Conservation (phyloP, 2,329 filamentous ascomycete species). For the Malbranchea cinnamomea region DNA sequence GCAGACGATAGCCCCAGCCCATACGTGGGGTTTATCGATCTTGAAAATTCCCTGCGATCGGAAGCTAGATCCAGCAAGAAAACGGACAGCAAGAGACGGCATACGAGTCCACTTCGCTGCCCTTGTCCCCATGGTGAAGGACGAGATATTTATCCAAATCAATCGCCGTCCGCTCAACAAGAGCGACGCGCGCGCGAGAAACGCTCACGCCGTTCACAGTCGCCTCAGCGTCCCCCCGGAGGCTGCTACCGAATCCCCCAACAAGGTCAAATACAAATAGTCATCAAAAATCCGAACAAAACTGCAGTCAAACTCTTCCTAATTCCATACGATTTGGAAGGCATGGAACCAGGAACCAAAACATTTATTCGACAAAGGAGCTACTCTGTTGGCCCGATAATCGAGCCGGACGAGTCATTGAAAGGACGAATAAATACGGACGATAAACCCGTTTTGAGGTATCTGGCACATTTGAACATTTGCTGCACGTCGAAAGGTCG, state of each 20-base stretch:
- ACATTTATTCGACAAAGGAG: conserved; percentile 91
- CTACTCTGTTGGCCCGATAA: conserved; percentile 74
- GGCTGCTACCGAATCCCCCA: conserved; percentile 90
- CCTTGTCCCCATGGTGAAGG: conserved; percentile 7
- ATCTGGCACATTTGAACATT: conserved; percentile 85
- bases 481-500: conserved; percentile 72
- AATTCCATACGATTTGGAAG: conserved; percentile 78
- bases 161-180: conserved; percentile 14
- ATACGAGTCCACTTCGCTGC: conserved; percentile 17
- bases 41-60: conserved; percentile 61
- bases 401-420: conserved; percentile 55
- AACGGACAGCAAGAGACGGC: conserved; percentile 24
- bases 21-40: conserved; percentile 83
- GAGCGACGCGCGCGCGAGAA: conserved; percentile 37
- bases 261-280: conserved; percentile 86
- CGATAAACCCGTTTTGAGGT: conserved; percentile 60
- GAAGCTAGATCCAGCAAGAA: conserved; percentile 26
- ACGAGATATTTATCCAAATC: conserved; percentile 2
- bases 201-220: conserved; percentile 43
- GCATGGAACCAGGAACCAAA: conserved; percentile 88
- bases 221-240: conserved; percentile 57
- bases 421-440: conserved; percentile 22
- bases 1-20: conserved; percentile 80
- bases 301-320: conserved; percentile 94
- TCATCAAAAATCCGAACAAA: conserved; percentile 97